Percentiles rank a stretch among this genome's conserved stretches.
phyloP scores from a whole-genome alignment of 305 asterid genomes.

The Euphrasia arctica region DNA sequence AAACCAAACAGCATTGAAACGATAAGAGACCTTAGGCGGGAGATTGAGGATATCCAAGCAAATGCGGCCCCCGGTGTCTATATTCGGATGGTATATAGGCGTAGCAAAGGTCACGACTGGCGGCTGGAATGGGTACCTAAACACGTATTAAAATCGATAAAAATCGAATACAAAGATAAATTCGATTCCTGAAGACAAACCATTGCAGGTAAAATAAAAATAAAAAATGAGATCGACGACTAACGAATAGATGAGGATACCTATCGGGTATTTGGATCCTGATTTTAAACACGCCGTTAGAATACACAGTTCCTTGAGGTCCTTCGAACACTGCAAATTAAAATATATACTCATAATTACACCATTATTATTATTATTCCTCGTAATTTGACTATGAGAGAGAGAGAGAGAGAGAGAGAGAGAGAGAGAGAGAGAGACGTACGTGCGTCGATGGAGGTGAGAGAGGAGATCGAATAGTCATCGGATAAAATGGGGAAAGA shows the following conservation, averaged over 20 bases:
- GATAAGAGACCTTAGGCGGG: slow-evolving; percentile 69
- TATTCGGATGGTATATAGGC: slow-evolving; percentile 82
- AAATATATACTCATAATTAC: background rate
- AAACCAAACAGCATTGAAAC: background rate
- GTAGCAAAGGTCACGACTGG: slow-evolving; percentile 75
- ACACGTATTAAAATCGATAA: slow-evolving; percentile 4
- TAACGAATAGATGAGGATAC: slow-evolving; percentile 27
- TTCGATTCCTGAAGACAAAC: background rate
- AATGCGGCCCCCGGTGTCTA: slow-evolving; percentile 86
- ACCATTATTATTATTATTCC: background rate
- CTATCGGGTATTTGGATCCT: slow-evolving; percentile 78
- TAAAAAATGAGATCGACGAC: background rate
- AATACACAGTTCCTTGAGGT: slow-evolving; percentile 73
- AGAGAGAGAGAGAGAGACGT: slow-evolving; percentile 22
- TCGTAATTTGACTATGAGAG: background rate
- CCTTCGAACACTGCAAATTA: slow-evolving; percentile 56
- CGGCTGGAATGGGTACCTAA: slow-evolving; percentile 88
- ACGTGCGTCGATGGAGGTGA: slow-evolving; percentile 70
- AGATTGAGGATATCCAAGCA: slow-evolving; percentile 91
- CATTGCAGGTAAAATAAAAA: background rate
- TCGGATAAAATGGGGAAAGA: slow-evolving; percentile 64
- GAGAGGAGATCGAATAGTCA: slow-evolving; percentile 38
- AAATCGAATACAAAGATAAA: background rate
- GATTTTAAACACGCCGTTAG: slow-evolving; percentile 61
- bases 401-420: slow-evolving; percentile 3